Evolutionary conservation across 1,284 basidiomycete genomes (phyloP).

Genomic region (Pholiota adiposa): DNA sequence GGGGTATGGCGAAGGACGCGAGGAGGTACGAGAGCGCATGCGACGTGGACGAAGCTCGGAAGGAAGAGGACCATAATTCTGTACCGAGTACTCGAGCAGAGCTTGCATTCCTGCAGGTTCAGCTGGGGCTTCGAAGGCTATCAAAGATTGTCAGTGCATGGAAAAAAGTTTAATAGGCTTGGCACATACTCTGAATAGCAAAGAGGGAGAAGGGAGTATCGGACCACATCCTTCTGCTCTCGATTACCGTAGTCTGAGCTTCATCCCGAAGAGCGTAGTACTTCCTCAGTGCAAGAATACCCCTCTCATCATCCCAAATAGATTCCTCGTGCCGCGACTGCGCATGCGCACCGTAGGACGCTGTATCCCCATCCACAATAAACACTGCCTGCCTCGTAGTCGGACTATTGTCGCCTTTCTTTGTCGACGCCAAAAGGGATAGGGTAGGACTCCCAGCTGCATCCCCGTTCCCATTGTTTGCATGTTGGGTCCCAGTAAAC

Average conservation of each 20-base stretch:
- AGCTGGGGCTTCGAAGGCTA: slow-evolving; percentile 74
- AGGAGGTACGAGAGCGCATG: slow-evolving; percentile 65
- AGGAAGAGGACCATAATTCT: slow-evolving; percentile 70
- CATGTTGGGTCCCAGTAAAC: slow-evolving; percentile 35
- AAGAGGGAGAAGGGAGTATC: slow-evolving; percentile 78
- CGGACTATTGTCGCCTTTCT: slow-evolving; percentile 29
- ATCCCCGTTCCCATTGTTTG: background rate
- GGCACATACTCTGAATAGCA: slow-evolving; percentile 72
- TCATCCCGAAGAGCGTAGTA: slow-evolving; percentile 75
- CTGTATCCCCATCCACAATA: slow-evolving; percentile 60
- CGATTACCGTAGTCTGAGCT: slow-evolving; percentile 65
- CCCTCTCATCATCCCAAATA: slow-evolving; percentile 65
- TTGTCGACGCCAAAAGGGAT: slow-evolving; percentile 31
- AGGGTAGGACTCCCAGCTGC: slow-evolving; percentile 38
- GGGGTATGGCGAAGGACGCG: slow-evolving; percentile 75
- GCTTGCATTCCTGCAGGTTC: slow-evolving; percentile 71
- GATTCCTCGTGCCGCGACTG: slow-evolving; percentile 33
- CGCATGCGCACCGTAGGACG: slow-evolving; percentile 41
- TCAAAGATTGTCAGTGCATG: background rate
- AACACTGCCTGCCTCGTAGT: slow-evolving; percentile 50
- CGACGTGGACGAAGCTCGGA: slow-evolving; percentile 65
- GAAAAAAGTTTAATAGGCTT: background rate
- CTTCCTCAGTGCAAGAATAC: slow-evolving; percentile 61
- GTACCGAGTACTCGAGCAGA: slow-evolving; percentile 71
- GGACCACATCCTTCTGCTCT: slow-evolving; percentile 66